These are phyloP conservation scores for Fusarium camptoceras DNA, from an alignment of 2,329 filamentous ascomycete species.

Conservation along the genomic window DNA sequence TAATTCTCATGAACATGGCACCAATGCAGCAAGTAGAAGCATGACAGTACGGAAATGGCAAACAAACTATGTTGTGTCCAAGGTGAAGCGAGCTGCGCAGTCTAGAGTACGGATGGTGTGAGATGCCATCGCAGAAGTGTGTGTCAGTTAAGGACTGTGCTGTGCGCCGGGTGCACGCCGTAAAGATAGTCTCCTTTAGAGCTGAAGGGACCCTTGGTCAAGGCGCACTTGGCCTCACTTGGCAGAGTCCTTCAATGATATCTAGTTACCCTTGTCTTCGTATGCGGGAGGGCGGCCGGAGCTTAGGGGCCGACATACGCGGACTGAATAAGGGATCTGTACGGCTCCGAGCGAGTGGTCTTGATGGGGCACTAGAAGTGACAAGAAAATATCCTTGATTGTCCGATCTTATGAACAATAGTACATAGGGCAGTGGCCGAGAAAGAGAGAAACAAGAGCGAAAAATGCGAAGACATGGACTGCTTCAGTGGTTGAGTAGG, in stretches of 20 bases:
- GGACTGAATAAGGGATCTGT: constrained; percentile 15
- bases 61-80: constrained; percentile 28
- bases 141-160: constrained; percentile 38
- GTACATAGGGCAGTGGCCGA: neutral
- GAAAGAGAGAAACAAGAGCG: constrained; percentile 1
- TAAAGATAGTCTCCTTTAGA: constrained; percentile 31
- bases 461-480: neutral
- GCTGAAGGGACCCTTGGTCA: constrained; percentile 31
- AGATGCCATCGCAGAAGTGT: constrained; percentile 45
- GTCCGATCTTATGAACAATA: neutral
- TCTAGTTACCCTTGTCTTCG: constrained; percentile 24
- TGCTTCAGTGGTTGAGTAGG: constrained; percentile 4
- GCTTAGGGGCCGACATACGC: constrained; percentile 21
- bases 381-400: constrained; percentile 1
- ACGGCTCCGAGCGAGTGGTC: neutral
- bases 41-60: neutral
- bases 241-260: constrained; percentile 32
- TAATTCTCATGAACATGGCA: constrained; percentile 38
- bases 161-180: constrained; percentile 38
- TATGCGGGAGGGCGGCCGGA: constrained; percentile 27
- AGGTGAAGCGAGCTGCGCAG: constrained; percentile 35
- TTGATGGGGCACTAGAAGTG: neutral
- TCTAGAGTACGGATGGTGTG: constrained; percentile 26
- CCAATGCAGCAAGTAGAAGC: constrained; percentile 1
- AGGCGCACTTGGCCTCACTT: constrained; percentile 31